Percentiles rank a stretch among this genome's conserved stretches.
These are phyloP conservation scores for Ogataea pignaliae DNA, from an alignment of 805 yeast species.

Conservation along the genomic window DNA sequence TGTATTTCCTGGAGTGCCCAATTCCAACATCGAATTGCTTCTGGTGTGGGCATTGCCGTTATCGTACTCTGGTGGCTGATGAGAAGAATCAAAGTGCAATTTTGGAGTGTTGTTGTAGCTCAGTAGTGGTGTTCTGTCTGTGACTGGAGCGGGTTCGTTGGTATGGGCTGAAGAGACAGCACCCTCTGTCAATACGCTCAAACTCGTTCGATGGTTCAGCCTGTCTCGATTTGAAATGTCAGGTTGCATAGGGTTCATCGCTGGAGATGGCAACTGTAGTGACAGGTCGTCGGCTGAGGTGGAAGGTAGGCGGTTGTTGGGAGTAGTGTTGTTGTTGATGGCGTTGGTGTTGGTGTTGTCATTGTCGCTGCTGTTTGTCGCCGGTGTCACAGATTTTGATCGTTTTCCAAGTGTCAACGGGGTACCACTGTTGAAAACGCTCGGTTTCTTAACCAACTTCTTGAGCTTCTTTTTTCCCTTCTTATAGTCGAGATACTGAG, in stretches of 20 bases:
- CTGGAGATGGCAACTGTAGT: not conserved
- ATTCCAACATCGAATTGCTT: no score
- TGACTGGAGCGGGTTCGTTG: no score
- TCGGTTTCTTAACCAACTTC: constrained; percentile 20
- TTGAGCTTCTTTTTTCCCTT: constrained; percentile 38
- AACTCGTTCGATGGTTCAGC: not conserved
- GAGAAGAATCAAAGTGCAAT: not conserved
- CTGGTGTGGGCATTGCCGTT: no score
- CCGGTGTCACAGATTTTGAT: no score
- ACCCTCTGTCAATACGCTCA: not conserved
- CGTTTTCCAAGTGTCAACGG: not conserved
- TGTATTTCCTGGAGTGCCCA: no score
- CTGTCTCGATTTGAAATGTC: not conserved
- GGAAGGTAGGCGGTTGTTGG: no score
- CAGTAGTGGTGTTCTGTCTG: not conserved
- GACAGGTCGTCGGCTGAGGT: not conserved
- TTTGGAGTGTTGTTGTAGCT: not conserved
- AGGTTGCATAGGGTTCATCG: not conserved
- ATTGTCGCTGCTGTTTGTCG: not conserved
- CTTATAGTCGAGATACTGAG: constrained; percentile 71
- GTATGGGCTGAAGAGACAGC: no score
- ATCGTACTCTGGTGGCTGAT: no score
- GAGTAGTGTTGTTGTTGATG: not conserved
- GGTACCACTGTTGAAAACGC: constrained; percentile 1
- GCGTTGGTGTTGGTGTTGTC: not conserved